Evolutionary conservation across 73 alveolate genomes (phyloP).

Genomic region (Paramecium bursaria): DNA sequence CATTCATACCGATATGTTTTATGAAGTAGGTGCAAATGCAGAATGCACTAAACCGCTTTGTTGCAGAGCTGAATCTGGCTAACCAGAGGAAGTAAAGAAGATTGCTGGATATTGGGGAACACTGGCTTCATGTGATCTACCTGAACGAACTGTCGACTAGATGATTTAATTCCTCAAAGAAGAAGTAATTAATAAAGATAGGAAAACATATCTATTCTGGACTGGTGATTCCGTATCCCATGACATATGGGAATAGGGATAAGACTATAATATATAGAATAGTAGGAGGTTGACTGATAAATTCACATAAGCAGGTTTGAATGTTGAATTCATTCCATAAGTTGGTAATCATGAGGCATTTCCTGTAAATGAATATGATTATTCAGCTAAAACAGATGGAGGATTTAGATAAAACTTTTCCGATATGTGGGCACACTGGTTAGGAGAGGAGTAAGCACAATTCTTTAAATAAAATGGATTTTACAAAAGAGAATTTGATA

Average conservation of each 20-base stretch:
- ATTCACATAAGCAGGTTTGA: slow-evolving; percentile 3
- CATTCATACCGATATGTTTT: slow-evolving; percentile 82
- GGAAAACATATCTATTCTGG: slow-evolving; percentile 74
- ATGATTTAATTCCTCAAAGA: slow-evolving; percentile 71
- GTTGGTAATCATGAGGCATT: slow-evolving; percentile 71
- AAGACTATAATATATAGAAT: slow-evolving; percentile 69
- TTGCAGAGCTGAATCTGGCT: slow-evolving; percentile 72
- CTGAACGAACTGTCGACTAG: slow-evolving; percentile 80
- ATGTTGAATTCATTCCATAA: slow-evolving; percentile 50
- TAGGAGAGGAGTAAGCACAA: slow-evolving; percentile 64
- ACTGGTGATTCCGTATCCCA: slow-evolving; percentile 87
- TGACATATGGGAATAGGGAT: slow-evolving; percentile 79
- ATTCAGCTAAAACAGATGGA: slow-evolving; percentile 57
- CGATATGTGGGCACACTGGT: slow-evolving; percentile 66
- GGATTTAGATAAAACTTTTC: slow-evolving; percentile 58
- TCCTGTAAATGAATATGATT: slow-evolving; percentile 66
- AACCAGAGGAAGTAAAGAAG: slow-evolving; percentile 71
- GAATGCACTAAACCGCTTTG: slow-evolving; percentile 79
- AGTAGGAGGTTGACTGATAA: slow-evolving; percentile 38
- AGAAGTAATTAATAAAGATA: slow-evolving; percentile 74
- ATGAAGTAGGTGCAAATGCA: slow-evolving; percentile 78
- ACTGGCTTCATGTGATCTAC: slow-evolving; percentile 78
- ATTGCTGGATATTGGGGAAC: slow-evolving; percentile 84
- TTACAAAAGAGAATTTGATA: slow-evolving; percentile 49
- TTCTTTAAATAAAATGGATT: slow-evolving; percentile 65